phyloP scores from a whole-genome alignment of 495 filamentous ascomycete genomes.

The Talaromyces stipitatus region DNA sequence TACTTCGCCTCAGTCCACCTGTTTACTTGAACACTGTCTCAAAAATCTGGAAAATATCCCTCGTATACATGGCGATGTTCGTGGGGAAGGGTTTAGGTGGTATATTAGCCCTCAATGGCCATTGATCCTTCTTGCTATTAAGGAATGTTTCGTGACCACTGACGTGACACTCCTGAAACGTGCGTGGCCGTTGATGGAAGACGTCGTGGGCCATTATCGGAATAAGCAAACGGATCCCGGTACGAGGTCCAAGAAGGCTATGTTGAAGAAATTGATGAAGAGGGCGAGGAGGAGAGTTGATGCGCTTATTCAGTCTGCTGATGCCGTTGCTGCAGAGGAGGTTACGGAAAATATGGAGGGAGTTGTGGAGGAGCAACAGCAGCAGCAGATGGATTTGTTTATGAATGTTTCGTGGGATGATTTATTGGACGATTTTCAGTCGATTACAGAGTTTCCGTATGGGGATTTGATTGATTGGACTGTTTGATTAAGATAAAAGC shows the following conservation, averaged over 20 bases:
- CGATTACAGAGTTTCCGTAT: not conserved
- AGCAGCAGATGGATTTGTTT: not conserved
- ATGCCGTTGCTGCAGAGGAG: not conserved
- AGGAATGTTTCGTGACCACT: not conserved
- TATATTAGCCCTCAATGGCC: conserved; percentile 4
- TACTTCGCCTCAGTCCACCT: no score
- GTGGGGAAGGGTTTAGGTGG: conserved; percentile 5
- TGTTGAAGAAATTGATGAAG: not conserved
- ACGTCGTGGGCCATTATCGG: not conserved
- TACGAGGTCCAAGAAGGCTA: not conserved
- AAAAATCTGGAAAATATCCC: not conserved
- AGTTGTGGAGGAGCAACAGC: no score
- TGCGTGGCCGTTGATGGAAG: conserved; percentile 1
- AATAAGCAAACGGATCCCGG: not conserved
- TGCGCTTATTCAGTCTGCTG: not conserved
- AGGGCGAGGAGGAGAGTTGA: not conserved
- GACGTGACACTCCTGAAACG: not conserved
- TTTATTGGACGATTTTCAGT: not conserved
- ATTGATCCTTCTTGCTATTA: not conserved
- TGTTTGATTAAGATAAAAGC: no score
- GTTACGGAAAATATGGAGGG: not conserved
- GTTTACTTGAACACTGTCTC: not conserved
- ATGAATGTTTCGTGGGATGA: not conserved
- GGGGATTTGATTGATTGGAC: not conserved
- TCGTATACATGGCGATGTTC: conserved; percentile 1